These are phyloP conservation scores for Macrolepiota albuminosa DNA, from an alignment of 768 basidiomycete genomes.

Conservation along the genomic window DNA sequence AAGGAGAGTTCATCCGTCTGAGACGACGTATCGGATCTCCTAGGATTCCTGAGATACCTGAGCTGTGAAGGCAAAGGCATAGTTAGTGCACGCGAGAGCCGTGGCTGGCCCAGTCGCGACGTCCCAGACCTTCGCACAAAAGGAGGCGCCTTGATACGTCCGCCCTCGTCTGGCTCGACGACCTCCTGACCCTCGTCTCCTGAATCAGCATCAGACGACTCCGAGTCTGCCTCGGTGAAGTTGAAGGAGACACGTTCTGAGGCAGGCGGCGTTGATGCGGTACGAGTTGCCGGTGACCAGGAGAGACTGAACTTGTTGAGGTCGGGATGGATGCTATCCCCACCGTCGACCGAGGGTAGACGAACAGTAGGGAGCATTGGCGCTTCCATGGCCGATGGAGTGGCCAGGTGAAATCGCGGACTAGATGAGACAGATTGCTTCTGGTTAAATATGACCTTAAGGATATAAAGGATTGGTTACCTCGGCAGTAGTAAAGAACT, in stretches of 20 bases:
- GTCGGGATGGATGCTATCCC: conserved; percentile 39
- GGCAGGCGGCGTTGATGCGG: conserved; percentile 31
- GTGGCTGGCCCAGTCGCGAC: conserved; percentile 32
- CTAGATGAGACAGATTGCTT: neutral
- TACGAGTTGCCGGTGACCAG: conserved; percentile 45
- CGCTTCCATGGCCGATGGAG: conserved; percentile 25
- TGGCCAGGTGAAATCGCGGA: conserved; percentile 9
- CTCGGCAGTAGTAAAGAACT: conserved; percentile 6
- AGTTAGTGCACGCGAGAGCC: conserved; percentile 73
- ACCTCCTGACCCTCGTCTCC: conserved; percentile 13
- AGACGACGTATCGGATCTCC: conserved; percentile 13
- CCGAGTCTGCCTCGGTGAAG: conserved; percentile 46
- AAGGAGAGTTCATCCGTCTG: neutral
- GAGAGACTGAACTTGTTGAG: conserved; percentile 59
- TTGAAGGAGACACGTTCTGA: conserved; percentile 38
- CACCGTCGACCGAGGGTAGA: conserved; percentile 38
- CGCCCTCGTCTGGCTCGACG: conserved; percentile 15
- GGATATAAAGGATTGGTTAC: neutral
- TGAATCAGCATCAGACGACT: conserved; percentile 42
- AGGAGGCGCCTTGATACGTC: conserved; percentile 14
- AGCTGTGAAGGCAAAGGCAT: conserved; percentile 79
- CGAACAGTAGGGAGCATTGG: conserved; percentile 46
- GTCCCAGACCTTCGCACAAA: conserved; percentile 7
- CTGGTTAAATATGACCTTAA: neutral
- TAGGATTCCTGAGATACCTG: conserved; percentile 69